Base-by-base conservation (phyloP, 2,329 filamentous ascomycete species). In the Botrytis fabae region DNA sequence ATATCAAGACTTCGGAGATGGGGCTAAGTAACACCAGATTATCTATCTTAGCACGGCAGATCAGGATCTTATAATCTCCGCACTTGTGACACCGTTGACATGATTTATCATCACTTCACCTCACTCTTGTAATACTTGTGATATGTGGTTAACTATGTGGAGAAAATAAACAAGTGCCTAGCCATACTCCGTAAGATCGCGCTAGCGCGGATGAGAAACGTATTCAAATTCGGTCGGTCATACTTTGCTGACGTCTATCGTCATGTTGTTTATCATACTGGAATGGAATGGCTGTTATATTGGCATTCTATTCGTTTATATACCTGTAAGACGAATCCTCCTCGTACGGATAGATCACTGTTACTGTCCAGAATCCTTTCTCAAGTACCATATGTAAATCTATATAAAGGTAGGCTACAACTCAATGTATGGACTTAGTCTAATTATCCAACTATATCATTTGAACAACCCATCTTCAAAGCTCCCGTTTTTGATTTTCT, bases 21-120 rank as follows among this genome's bases (percentile, higher is more conserved):
- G 8, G 38, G 38, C 38, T 38, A 9, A 9, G 38, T 38, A 38
- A 38, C 35, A 38, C 38, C 7, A 38, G 38, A 9, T 8, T 38
- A 38, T 7, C 38, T 38, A 38, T 7, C 38, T 61, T 60, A 32
- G 32, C 57, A 25, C 1, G 3, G 57, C 4, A 38, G 18, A 60
- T 22, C 18, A 35, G 28, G 22, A 61, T 61, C 35, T n/a, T 25
- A 40, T 22, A 1, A 18, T 25, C 32, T 22, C 59, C 22, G 20
- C 32, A 38, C 18, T 20, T 25, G 20, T 38, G 59, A 22, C 35
- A 38, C 32, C 20, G 35, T 38, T 61, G 35, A 61, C 32, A 61
- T n/a, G 59, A 61, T 61, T 40, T 61, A 61, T 62, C 38, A 61
- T 61, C 25, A 18, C 60, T 40, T 62, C 22, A 62, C 35, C 25